A percentile compares a stretch with the other conserved stretches of the same genome.
These are phyloP conservation scores for Abortiporus biennis DNA, from an alignment of 1,284 basidiomycete species.

Conservation along the genomic window DNA sequence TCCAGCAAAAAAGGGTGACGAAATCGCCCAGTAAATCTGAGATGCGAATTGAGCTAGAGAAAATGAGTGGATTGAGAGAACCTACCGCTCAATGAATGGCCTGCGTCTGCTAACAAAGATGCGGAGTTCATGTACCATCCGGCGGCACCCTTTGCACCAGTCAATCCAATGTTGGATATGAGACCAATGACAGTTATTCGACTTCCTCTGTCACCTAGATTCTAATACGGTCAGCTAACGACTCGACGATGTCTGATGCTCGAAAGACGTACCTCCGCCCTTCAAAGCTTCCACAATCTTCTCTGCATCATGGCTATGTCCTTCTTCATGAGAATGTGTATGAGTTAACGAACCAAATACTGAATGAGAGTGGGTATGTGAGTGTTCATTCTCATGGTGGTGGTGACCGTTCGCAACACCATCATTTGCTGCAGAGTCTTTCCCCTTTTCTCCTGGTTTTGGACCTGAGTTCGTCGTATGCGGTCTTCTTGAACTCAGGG, in stretches of 20 bases:
- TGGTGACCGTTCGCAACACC: slow-evolving; percentile 12
- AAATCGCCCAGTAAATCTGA: slow-evolving; percentile 86
- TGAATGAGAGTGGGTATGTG: slow-evolving; percentile 51
- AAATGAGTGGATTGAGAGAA: slow-evolving; percentile 14
- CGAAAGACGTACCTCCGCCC: slow-evolving; percentile 48
- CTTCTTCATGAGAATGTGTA: slow-evolving; percentile 65
- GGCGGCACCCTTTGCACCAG: slow-evolving; percentile 78
- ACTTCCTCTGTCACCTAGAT: slow-evolving; percentile 70
- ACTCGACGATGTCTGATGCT: slow-evolving; percentile 1
- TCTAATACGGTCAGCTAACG: slow-evolving; percentile 6
- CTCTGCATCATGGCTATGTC: slow-evolving; percentile 61
- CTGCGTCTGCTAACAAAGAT: slow-evolving; percentile 90
- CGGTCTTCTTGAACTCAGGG: slow-evolving; percentile 1
- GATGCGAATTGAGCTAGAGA: slow-evolving; percentile 7
- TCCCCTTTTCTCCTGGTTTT: too few relatives aligned
- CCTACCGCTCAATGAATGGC: slow-evolving; percentile 86
- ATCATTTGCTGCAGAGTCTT: slow-evolving; percentile 18
- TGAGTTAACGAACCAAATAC: slow-evolving; percentile 44
- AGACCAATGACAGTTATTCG: slow-evolving; percentile 84
- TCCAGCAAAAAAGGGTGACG: slow-evolving; percentile 91
- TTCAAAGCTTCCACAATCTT: slow-evolving; percentile 67
- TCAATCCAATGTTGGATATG: slow-evolving; percentile 81
- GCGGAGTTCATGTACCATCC: slow-evolving; percentile 89
- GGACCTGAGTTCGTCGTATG: slow-evolving; percentile 19
- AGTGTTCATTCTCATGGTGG: slow-evolving; percentile 18